Base-by-base conservation (phyloP, 2,329 filamentous ascomycete genomes). In the Aspergillus vadensis region DNA sequence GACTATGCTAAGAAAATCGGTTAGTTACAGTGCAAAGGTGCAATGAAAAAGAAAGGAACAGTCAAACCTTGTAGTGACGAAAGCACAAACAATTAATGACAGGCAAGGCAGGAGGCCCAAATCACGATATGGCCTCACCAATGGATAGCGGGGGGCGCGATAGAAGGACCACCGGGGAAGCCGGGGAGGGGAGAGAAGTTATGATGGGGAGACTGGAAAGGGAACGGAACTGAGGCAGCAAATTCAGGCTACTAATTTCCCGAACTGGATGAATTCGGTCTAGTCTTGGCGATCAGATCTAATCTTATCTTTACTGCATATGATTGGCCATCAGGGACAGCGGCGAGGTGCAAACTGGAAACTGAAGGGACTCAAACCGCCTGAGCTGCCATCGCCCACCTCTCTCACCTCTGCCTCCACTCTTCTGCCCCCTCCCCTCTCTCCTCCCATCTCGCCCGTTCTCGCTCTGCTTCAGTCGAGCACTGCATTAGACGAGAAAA, bases 241-340 rank as follows among this genome's bases (percentile, higher is more conserved):
- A 41, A 54, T 23, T 30, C 41, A 44, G 41, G 41, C 41, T 21
- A 21, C 38, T 30, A 8, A 38, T n/a, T 48, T 32, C 47, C 21
- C 36, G 39, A 54, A 63, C 60, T 19, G 54, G 58, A 60, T 62
- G 62, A 63, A 66, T 62, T 68, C 58, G 58, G 58, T 53, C 57
- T 64, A 55, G 62, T 56, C 67, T 68, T 71, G 67, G 65, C 66
- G 67, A 69, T 70, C 66, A 70, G 71, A 76, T 76, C 74, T 75
- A 75, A 77, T 77, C 74, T 77, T 76, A 77, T 77, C 74, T 71
- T 17, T 54, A 25, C 25, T 12, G 32, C 6, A 51, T 57, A 25
- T 72, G 62, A 75, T 75, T 75, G 73, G 73, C 32, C 59, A 23
- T 36, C 43, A 44, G 47, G 14, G 50, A 48, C 5, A 30, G 25